Evolutionary conservation across 2,329 filamentous ascomycete species (phyloP), one percentile per base, ranked within the genome.

Genomic region (Clarireedia monteithiana): DNA sequence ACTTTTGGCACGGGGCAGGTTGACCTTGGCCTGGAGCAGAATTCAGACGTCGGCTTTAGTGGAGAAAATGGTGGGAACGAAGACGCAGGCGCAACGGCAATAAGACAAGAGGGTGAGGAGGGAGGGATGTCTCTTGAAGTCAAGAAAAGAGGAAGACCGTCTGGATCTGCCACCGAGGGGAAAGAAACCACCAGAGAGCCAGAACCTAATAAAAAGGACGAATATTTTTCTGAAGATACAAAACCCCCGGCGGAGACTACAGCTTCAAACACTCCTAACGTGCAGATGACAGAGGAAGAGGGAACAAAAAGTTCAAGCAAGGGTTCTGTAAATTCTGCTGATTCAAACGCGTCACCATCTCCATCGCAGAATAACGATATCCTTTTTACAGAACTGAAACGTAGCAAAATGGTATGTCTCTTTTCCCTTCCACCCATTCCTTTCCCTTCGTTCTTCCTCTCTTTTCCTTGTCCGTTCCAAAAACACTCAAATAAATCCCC

Each of bases 331-430:
- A 49, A n/a, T 14, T 34, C n/a, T n/a, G 30, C 52, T 6, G 40
- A 9, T n/a, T 49, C 24, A 15, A 23, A 30, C 39, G 39, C 26
- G 2, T 27, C 7, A 26, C 23, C 26, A 2, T 24, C 44, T 1
- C 26, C 44, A 12, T 59, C 57, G 6, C 61, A 61, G 30, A 58
- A 50, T 15, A 62, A 66, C 48, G 62, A 67, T 45, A 51, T 63
- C 4, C 40, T 67, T 26, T 59, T 63, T 38, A 58, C 59, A 7
- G 67, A 68, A 34, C 53, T 68, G 49, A 67, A 65, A 57, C 59
- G 62, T 36, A 67, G 67, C 40, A 68, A 66, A 55, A 64, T 67
- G 6, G 66, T 67, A 57, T 38, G 65, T 63, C 12, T n/a, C 24
- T 23, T 38, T 10, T 10, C 4, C 38, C 10, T 53, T 30, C 9